Evolutionary conservation across 2,329 filamentous ascomycete genomes (phyloP), one percentile per base, ranked within the genome.

Genomic region (Allantophomopsis cytisporea): DNA sequence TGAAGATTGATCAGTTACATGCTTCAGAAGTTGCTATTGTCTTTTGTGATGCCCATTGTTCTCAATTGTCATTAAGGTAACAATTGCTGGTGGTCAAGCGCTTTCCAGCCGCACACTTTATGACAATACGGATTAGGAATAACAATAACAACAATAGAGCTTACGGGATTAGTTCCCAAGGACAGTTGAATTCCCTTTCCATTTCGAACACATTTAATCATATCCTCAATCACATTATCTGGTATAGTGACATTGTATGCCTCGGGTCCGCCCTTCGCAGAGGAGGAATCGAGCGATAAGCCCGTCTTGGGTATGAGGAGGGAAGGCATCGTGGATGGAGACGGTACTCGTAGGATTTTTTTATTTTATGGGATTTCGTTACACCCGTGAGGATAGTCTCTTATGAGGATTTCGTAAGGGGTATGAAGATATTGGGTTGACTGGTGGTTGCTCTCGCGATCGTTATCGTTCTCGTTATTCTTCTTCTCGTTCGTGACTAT

Each of bases 191-290:
- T 64, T 35, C 66, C 61, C 40, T 71, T 64, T 38, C 72, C 73
- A 60, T 67, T 64, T 50, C 69, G 68, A 31, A 72, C 65, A 50
- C 69, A 73, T 54, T 64, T 65, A 47, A 80, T 76, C 68, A 80
- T 71, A 45, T 73, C 65, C 53, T 76, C 71, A 49, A 80, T 69
- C 38, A 75, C 62, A 52, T 61, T 62, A 53, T 76, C 68, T 48
- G 62, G 67, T 45, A 80, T 58, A n/a, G 62, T 67, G 41, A 80
- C 59, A 45, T 71, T 66, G 52, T 80, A 73, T 23, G 69, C 71
- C 50, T 76, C 71, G 21, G 63, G 60, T 7, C 68, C 69, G 38
- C 62, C 60, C 50, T 59, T 54, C 38, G 64, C 62, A 47, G 65
- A 59, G 45, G 67, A 62, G 43, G 31, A 41, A 52, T 71, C 69